These are phyloP conservation scores for Aspergillus sp. DNA, from an alignment of 2,329 filamentous ascomycete species.

Conservation along the genomic window DNA sequence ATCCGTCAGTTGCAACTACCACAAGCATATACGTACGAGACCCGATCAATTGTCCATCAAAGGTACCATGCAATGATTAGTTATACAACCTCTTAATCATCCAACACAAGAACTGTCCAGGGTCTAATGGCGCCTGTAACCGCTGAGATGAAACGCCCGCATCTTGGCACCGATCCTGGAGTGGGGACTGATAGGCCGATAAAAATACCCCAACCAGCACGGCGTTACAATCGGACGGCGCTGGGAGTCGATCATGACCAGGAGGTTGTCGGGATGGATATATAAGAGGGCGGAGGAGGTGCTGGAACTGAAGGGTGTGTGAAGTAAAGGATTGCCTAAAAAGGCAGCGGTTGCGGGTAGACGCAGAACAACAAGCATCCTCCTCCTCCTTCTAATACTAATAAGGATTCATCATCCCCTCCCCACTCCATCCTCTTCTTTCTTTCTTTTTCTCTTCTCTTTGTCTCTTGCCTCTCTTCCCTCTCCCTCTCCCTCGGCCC, in stretches of 20 bases:
- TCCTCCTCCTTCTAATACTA: background rate
- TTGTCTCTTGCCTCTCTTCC: background rate
- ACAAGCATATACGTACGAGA: no score
- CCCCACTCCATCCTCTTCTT: background rate
- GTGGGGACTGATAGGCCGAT: slow-evolving; percentile 7
- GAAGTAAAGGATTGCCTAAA: no score
- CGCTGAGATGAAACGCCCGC: slow-evolving; percentile 10
- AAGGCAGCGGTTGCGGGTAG: background rate
- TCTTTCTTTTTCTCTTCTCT: background rate
- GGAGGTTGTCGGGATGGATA: no score
- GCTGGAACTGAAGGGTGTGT: no score
- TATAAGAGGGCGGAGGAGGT: no score
- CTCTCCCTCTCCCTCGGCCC: background rate
- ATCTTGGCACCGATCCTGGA: background rate
- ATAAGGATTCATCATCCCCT: background rate
- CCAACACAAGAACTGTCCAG: no score
- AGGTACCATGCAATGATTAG: no score
- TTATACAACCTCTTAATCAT: no score
- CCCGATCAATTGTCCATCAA: no score
- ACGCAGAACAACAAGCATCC: background rate
- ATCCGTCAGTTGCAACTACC: no score
- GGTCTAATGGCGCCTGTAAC: background rate
- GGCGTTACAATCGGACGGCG: no score
- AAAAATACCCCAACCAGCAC: background rate
- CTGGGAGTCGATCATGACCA: no score